Evolutionary conservation across 164 flowering plant species (phyloP).

Genomic region (Warburgia ugandensis): DNA sequence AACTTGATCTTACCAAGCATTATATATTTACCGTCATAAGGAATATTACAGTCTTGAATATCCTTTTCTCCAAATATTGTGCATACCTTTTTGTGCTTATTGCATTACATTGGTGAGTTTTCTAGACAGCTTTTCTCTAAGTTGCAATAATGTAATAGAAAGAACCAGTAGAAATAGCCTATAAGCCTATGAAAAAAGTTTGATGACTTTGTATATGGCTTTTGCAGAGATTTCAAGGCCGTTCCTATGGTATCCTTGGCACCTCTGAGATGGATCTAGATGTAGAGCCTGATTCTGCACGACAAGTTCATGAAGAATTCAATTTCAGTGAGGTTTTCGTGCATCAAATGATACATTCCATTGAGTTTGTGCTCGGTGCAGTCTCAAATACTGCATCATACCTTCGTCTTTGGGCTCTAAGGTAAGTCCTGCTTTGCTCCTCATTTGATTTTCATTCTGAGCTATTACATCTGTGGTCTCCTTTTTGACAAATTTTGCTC

Average conservation of each 20-base stretch:
- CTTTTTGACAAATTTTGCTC: constrained; percentile 8
- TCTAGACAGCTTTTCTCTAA: no score
- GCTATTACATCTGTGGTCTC: neutral
- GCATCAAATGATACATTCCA: constrained; percentile 94
- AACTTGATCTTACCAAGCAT: neutral
- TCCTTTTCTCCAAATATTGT: neutral
- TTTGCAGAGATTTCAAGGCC: constrained; percentile 90
- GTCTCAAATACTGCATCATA: constrained; percentile 97
- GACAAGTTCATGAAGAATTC: constrained; percentile 71
- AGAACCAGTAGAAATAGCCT: neutral
- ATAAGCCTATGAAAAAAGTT: neutral
- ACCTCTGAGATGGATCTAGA: constrained; percentile 77
- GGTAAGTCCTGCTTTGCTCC: constrained; percentile 28
- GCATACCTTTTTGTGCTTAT: no score
- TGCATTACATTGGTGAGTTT: neutral
- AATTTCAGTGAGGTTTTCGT: constrained; percentile 89
- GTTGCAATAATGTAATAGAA: no score
- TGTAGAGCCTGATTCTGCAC: constrained; percentile 74
- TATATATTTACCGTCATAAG: neutral
- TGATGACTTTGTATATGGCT: neutral
- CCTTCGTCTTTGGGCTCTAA: constrained; percentile 94
- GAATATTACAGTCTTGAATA: neutral
- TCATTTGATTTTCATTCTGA: constrained; percentile 1
- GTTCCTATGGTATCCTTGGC: constrained; percentile 71
- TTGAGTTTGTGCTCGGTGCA: constrained; percentile 87